A percentile compares a stretch with the other conserved stretches of the same genome.
phyloP scores from a whole-genome alignment of 352 stramenopile genomes.

The Pythium apleroticum region DNA sequence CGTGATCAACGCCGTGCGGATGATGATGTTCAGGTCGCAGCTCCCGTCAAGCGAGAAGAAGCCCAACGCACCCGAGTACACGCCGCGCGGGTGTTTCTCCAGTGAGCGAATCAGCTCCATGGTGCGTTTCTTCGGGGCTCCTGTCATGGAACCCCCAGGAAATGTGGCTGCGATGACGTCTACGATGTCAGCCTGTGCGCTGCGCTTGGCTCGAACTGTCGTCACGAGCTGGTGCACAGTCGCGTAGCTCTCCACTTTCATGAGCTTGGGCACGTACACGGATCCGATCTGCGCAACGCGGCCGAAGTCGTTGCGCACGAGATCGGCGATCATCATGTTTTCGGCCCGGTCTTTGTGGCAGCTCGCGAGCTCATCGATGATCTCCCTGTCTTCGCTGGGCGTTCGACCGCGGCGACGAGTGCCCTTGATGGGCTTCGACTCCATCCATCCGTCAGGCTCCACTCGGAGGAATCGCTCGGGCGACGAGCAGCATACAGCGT shows the following conservation, averaged over 20 bases:
- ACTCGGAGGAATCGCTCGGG: slow-evolving; percentile 95
- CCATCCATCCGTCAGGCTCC: slow-evolving; percentile 70
- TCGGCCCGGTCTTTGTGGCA: slow-evolving; percentile 95
- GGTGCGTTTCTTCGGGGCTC: slow-evolving; percentile 95
- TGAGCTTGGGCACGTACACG: slow-evolving; percentile 93
- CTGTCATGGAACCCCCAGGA: slow-evolving; percentile 97
- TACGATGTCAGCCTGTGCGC: slow-evolving; percentile 57
- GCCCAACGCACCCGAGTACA: slow-evolving; percentile 96
- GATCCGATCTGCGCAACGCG: slow-evolving; percentile 90
- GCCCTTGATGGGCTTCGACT: slow-evolving; percentile 98
- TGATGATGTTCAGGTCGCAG: slow-evolving; percentile 98
- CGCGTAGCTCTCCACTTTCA: slow-evolving; percentile 95
- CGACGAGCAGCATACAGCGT: slow-evolving; percentile 95
- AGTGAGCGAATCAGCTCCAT: slow-evolving; percentile 96
- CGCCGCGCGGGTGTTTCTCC: slow-evolving; percentile 86
- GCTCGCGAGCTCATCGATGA: slow-evolving; percentile 69
- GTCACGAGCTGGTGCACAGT: slow-evolving; percentile 98
- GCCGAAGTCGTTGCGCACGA: slow-evolving; percentile 96
- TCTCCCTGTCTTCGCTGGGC: slow-evolving; percentile 49
- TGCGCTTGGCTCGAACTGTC: slow-evolving; percentile 87
- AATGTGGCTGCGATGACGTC: slow-evolving; percentile 95
- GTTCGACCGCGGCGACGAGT: slow-evolving; percentile 71
- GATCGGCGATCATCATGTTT: slow-evolving; percentile 98
- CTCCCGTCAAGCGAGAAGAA: slow-evolving; percentile 95
- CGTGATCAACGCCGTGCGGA: slow-evolving; percentile 94